Conservation (phyloP, 208 protist species). For the Leishmania tropica region DNA sequence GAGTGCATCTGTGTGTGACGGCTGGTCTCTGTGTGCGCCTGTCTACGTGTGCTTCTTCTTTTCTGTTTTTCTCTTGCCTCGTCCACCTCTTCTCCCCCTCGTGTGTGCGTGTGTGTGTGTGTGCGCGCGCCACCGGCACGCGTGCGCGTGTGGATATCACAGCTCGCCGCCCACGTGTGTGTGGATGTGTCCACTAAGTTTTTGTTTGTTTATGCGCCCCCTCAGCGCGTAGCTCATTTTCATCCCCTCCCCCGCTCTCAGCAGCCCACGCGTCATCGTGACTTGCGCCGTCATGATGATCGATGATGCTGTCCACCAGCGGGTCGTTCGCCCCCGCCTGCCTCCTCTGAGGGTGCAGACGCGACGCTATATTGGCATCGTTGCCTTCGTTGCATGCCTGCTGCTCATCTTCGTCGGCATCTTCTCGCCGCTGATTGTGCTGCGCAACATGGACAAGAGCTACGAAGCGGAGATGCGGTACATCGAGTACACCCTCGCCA, state of each 20-base stretch:
- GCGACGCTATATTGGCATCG: not conserved
- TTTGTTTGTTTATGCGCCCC: not conserved
- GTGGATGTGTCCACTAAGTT: slow-evolving; percentile 11
- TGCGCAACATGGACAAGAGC: slow-evolving; percentile 19
- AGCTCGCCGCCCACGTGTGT: not conserved
- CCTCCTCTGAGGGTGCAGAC: not conserved
- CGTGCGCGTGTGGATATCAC: not conserved
- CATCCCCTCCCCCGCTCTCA: not conserved
- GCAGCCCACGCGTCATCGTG: not conserved
- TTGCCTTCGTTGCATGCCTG: not conserved
- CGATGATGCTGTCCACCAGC: not conserved
- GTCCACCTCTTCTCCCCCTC: not conserved
- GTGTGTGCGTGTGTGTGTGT: not conserved
- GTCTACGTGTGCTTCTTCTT: not conserved
- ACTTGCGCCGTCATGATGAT: not conserved
- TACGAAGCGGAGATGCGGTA: not conserved
- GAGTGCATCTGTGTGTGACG: not conserved
- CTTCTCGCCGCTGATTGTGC: slow-evolving; percentile 37
- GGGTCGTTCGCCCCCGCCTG: not conserved
- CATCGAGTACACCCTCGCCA: slow-evolving; percentile 14
- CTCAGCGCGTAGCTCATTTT: slow-evolving; percentile 16
- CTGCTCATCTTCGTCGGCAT: slow-evolving; percentile 42
- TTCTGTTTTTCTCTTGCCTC: not conserved
- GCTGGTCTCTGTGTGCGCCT: no score
- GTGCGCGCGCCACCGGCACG: not conserved